phyloP scores from a whole-genome alignment of 345 rosid species.

The Linum usitatissimum region DNA sequence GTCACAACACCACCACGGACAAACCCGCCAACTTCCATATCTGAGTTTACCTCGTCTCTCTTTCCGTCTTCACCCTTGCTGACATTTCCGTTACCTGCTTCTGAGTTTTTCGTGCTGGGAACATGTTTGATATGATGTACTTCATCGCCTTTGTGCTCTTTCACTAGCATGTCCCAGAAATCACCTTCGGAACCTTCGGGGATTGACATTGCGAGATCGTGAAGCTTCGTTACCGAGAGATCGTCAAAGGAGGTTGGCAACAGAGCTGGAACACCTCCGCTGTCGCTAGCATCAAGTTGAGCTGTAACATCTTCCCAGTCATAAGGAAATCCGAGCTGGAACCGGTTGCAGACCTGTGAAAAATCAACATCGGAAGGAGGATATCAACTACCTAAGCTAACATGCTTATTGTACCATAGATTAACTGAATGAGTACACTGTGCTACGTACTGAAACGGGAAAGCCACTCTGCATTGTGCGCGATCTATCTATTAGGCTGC shows the following conservation, averaged over 20 bases:
- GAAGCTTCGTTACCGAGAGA: slow-evolving; percentile 20
- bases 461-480: slow-evolving; percentile 37
- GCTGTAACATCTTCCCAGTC: slow-evolving; percentile 31
- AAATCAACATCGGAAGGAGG: neutral
- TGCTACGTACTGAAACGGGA: slow-evolving; percentile 24
- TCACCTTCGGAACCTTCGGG: slow-evolving; percentile 10
- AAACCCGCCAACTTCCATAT: neutral
- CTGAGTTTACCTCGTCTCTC: slow-evolving; percentile 1
- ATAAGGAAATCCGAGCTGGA: slow-evolving; percentile 41
- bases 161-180: slow-evolving; percentile 15
- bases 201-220: slow-evolving; percentile 24
- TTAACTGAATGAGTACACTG: neutral
- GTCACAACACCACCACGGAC: slow-evolving; percentile 21
- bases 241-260: slow-evolving; percentile 21
- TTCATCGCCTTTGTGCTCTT: slow-evolving; percentile 3
- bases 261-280: slow-evolving; percentile 1
- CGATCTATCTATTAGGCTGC: slow-evolving; percentile 30
- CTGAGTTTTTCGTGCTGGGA: neutral
- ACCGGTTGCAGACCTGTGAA: slow-evolving; percentile 33
- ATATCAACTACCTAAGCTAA: neutral
- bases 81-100: slow-evolving; percentile 4
- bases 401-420: neutral
- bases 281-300: slow-evolving; percentile 6
- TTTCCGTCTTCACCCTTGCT: slow-evolving; percentile 6
- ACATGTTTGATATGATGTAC: neutral